Evolutionary conservation across 345 rosid species (phyloP).

Genomic region (Ceriops zippeliana): DNA sequence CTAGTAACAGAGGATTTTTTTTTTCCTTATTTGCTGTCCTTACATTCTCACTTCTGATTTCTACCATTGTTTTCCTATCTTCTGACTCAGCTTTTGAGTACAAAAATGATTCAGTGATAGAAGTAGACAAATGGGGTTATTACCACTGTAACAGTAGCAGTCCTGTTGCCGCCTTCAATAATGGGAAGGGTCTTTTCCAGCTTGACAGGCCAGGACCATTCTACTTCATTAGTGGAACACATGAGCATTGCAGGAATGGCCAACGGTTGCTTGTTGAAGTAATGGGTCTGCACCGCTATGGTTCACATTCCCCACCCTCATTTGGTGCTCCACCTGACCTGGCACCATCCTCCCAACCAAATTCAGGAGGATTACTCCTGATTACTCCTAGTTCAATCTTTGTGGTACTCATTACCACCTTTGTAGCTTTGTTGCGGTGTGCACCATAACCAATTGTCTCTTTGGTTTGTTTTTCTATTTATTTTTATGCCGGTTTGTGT

Average conservation of each 20-base stretch:
- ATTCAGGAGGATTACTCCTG: slow-evolving; percentile 28
- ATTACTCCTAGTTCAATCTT: slow-evolving; percentile 12
- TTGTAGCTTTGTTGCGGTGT: slow-evolving; percentile 15
- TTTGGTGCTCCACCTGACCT: slow-evolving; percentile 36
- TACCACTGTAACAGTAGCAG: slow-evolving; percentile 61
- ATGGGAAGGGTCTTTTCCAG: slow-evolving; percentile 49
- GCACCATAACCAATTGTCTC: slow-evolving; percentile 3
- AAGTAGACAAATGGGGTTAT: slow-evolving; percentile 73
- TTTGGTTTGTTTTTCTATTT: background rate
- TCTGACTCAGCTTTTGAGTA: slow-evolving; percentile 53
- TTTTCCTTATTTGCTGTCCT: too few relatives aligned
- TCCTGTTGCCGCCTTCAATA: slow-evolving; percentile 42
- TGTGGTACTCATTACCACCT: slow-evolving; percentile 15
- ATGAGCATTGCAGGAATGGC: slow-evolving; percentile 61
- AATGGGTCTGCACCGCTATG: slow-evolving; percentile 42
- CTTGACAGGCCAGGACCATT: slow-evolving; percentile 73
- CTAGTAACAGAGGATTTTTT: too few relatives aligned
- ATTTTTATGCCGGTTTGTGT: background rate
- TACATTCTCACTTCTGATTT: background rate
- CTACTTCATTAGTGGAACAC: slow-evolving; percentile 67
- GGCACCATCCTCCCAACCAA: slow-evolving; percentile 34
- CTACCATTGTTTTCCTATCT: background rate
- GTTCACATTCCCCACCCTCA: slow-evolving; percentile 31
- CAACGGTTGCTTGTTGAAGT: slow-evolving; percentile 68
- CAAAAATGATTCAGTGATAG: slow-evolving; percentile 64